phyloP scores from a whole-genome alignment of 768 basidiomycete species.

The Naganishia friedmannii region DNA sequence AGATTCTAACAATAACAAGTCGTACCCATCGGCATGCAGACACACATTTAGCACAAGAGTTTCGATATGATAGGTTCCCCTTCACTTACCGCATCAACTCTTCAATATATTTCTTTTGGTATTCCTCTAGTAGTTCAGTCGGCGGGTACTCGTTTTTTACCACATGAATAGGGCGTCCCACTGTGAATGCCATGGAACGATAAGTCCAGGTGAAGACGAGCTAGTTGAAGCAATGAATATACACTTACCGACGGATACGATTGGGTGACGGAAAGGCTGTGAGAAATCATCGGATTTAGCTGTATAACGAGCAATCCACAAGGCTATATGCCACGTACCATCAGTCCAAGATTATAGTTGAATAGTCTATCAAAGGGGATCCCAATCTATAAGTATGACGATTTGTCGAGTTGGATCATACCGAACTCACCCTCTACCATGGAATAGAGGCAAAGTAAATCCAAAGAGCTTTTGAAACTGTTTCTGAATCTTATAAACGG shows the following conservation, averaged over 20 bases:
- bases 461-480: slow-evolving; percentile 89
- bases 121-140: slow-evolving; percentile 71
- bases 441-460: slow-evolving; percentile 95
- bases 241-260: slow-evolving; percentile 90
- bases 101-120: slow-evolving; percentile 83
- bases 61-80: background rate
- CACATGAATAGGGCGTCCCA: slow-evolving; percentile 83
- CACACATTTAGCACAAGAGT: slow-evolving; percentile 18
- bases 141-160: slow-evolving; percentile 73
- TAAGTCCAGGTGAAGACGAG: background rate
- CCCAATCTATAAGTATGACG: too few species aligned
- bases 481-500: slow-evolving; percentile 78
- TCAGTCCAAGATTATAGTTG: slow-evolving; percentile 92
- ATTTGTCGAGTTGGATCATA: too few species aligned
- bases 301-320: background rate
- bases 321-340: slow-evolving; percentile 50
- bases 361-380: slow-evolving; percentile 58
- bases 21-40: background rate
- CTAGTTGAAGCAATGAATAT: too few species aligned
- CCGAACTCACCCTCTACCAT: slow-evolving; percentile 74
- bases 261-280: slow-evolving; percentile 85
- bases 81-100: slow-evolving; percentile 79
- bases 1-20: too few species aligned
- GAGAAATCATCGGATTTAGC: slow-evolving; percentile 13
- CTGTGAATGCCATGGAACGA: slow-evolving; percentile 53